Base-by-base conservation (phyloP, 768 basidiomycete species). In the Dictyophora rubrovolvata region DNA sequence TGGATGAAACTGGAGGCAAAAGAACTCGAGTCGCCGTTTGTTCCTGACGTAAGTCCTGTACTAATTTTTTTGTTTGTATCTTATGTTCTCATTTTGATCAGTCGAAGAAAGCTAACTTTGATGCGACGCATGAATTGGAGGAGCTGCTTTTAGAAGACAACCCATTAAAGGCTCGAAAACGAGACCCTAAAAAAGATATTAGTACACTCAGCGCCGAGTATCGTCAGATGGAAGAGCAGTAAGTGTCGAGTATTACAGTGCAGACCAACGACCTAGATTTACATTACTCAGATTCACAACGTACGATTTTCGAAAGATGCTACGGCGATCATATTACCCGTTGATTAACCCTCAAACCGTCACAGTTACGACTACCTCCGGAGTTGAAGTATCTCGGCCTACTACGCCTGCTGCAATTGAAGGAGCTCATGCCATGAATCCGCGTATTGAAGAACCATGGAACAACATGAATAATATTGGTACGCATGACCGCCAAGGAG, bases 71-170 rank as follows among this genome's bases (percentile, higher is more conserved):
- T 20, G 11, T 12, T 33, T n/a, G n/a, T 16, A 14, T 16, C n/a
- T 5, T 42, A 12, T 4, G 14, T 8, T 54, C 14, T 33, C n/a
- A n/a, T 54, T 12, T 51, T 7, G 28, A 28, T 12, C 67, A 98
- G 94, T 85, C 86, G n/a, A 98, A 97, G 75, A 96, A 96, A 72
- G 93, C 95, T 33, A 97, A 99, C 71, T 99, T 99, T 68, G 95
- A 99, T 69, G 94, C 95, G 23, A 97, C 95, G 12, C 94, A 98
- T 67, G 95, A 99, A 71, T 75, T 99, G 36, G 95, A 99, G 68
- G 95, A 99, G 72, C 77, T 99, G 20, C 72, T 99, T 11, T 74
- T 99, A 17, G 95, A 99, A 71, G 94, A 97, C 68, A 97, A 98
- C 65, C 95, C 95, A 48, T 77, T 99, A 57, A 97, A 97, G 69